Conservation (phyloP, 2,329 filamentous ascomycete genomes). For the Metarhizium anisopliae region DNA sequence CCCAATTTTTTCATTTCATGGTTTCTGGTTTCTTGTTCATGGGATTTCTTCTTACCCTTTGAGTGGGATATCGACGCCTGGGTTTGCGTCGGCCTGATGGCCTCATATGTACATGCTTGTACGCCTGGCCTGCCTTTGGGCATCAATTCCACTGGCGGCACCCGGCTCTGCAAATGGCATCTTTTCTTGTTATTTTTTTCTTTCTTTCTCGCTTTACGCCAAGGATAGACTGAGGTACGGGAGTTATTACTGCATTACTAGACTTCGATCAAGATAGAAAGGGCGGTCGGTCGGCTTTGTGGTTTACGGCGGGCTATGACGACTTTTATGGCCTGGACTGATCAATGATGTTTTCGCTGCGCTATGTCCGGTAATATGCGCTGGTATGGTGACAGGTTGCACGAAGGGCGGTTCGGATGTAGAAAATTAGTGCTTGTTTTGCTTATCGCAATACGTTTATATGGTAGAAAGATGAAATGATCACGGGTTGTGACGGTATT, state of each 20-base stretch:
- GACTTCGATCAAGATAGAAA: conserved; percentile 31
- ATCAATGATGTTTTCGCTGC: conserved; percentile 24
- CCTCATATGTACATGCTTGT: conserved; percentile 2
- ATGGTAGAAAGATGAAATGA: conserved; percentile 4
- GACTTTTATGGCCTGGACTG: conserved; percentile 25
- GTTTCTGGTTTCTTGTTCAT: not conserved
- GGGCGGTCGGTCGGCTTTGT: conserved; percentile 19
- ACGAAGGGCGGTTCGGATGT: conserved; percentile 8
- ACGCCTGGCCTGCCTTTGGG: conserved; percentile 1
- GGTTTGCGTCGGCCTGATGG: not conserved
- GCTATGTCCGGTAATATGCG: conserved; percentile 10
- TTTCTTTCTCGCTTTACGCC: conserved; percentile 1
- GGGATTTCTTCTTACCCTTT: not conserved
- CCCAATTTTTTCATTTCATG: conserved; percentile 7
- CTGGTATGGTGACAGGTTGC: conserved; percentile 3
- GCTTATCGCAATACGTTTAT: conserved; percentile 3
- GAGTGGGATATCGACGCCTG: conserved; percentile 1
- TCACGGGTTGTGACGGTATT: not conserved
- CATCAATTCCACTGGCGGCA: conserved; percentile 8
- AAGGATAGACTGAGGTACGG: conserved; percentile 24
- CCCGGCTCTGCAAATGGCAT: conserved; percentile 23
- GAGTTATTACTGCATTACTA: conserved; percentile 30
- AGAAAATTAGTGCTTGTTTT: conserved; percentile 4
- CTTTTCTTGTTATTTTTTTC: conserved; percentile 1
- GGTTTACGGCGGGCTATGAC: conserved; percentile 20